These are phyloP conservation scores for Aureobasidium sp. DNA, from an alignment of 2,329 filamentous ascomycete species.

Conservation along the genomic window DNA sequence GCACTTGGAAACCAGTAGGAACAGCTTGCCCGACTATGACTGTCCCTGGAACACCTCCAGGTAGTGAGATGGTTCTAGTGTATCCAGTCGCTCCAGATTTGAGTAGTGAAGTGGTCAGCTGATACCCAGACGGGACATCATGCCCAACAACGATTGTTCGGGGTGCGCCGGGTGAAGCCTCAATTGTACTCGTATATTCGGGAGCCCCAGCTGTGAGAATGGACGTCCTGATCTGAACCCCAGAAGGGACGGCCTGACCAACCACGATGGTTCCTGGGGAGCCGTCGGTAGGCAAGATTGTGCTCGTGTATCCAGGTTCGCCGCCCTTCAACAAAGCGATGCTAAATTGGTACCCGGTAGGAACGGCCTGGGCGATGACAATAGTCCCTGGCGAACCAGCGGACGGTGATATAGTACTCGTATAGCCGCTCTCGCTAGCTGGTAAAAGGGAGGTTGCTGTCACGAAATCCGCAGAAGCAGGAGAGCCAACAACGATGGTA, in stretches of 20 bases:
- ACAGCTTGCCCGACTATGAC: not conserved
- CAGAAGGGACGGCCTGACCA: not conserved
- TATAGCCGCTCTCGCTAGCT: not conserved
- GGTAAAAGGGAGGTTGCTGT: not conserved
- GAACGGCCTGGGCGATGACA: not conserved
- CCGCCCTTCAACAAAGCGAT: not conserved
- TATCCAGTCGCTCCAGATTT: not conserved
- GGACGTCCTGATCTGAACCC: not conserved
- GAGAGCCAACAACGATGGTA: not conserved
- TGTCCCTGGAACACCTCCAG: not conserved
- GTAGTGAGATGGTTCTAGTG: not conserved
- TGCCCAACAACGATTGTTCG: not conserved
- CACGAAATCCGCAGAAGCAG: not conserved
- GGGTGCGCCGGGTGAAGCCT: not conserved
- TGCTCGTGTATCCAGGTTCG: not conserved
- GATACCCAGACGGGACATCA: not conserved
- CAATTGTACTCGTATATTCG: not conserved
- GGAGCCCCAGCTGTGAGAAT: not conserved
- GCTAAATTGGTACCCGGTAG: not conserved
- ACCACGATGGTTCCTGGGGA: not conserved
- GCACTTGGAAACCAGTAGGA: not conserved
- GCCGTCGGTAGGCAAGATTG: not conserved
- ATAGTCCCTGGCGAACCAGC: not conserved
- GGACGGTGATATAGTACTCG: not conserved
- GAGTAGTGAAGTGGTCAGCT: not conserved